Base-by-base conservation (phyloP, 352 stramenopile genomes). In the Phytophthora pseudosyringae region DNA sequence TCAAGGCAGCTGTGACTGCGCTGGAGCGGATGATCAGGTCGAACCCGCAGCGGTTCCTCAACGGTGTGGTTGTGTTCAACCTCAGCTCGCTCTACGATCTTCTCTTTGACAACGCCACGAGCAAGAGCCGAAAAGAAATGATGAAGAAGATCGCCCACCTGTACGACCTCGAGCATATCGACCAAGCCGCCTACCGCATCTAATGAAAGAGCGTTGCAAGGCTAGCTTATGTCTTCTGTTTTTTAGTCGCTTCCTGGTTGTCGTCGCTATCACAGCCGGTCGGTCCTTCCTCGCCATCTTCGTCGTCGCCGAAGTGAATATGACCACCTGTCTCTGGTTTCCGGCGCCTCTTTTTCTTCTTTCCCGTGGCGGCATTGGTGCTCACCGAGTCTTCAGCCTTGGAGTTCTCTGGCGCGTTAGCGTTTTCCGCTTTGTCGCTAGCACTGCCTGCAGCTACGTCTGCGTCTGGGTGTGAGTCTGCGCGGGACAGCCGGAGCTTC, bases 51-150 rank as follows among this genome's bases (percentile, higher is more conserved):
- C 86, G 86, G 26, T 91, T 91, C 50, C 63, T 92, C 16, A 87
- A 87, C 45, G 74, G 75, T 7, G 74, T 89, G 33, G 73, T 94
- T 18, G 78, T 93, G 35, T 92, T 94, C 54, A 94, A 92, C 58
- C 72, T 92, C 8, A 92, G 83, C 55, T 92, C 85, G 46, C 78
- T 94, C 5, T 94, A 94, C 71, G 83, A 93, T 54, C 74, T 93
- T 48, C 63, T 89, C 12, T 93, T 71, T 59, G 83, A 94, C 71
- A 91, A 89, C 51, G 64, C 77, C 41, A 91, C 81, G 43, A 92
- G 83, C 71, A 88, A 86, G 13, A 89, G 55, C 25, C 80, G 82
- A 59, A 94, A 94, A 60, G 81, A 93, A 61, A 91, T 91, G 86
- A 91, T 94, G 73, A 88, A 88, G 63, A 84, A 85, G 41, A 75